Base-by-base conservation (phyloP, 108 stramenopile genomes). In the Skeletonema marinoi region DNA sequence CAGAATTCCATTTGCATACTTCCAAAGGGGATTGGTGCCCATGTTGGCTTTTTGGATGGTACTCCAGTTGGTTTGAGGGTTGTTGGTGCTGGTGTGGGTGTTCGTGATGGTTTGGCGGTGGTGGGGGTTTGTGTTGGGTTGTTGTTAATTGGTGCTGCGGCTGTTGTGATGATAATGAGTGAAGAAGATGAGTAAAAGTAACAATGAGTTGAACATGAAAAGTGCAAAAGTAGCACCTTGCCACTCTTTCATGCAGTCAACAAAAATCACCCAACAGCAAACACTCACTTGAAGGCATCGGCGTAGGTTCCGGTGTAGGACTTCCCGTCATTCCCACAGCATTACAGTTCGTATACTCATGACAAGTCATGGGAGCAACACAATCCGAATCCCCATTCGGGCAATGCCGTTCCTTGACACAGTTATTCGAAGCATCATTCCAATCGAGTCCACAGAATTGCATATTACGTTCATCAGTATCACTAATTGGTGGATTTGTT, bases 321-420 rank as follows among this genome's bases (percentile, higher is more conserved):
- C 54, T 56, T 4, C 25, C 54, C 63, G 81, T 82, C 70, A 76
- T 62, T 6, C 30, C 75, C 41, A 51, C 54, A 41, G 81, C 81
- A 66, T 71, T 42, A 42, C 81, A 82, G 0, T 70, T 14, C 14
- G 81, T 82, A 50, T 73, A 82, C 19, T 62, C 54, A 33, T 66
- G 66, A 58, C 81, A 82, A 25, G 59, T 68, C 75, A 76, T 71
- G 16, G 70, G 70, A 11, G 32, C 21, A 11, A 60, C 51, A 66
- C 81, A 76, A 50, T 83, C 77, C 31, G 30, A 63, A 41, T 83
- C 68, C 32, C 81, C 74, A 38, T 69, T 74, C 25, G 81, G 81
- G 54, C 81, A 82, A 62, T 73, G 73, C 32, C 81, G 44, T 2
- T 62, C 58, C 65, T 75, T 54, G 29, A 46, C 60, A 60, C 81